Conservation (phyloP, 2,329 filamentous ascomycete species). For the Colletotrichum sp. region DNA sequence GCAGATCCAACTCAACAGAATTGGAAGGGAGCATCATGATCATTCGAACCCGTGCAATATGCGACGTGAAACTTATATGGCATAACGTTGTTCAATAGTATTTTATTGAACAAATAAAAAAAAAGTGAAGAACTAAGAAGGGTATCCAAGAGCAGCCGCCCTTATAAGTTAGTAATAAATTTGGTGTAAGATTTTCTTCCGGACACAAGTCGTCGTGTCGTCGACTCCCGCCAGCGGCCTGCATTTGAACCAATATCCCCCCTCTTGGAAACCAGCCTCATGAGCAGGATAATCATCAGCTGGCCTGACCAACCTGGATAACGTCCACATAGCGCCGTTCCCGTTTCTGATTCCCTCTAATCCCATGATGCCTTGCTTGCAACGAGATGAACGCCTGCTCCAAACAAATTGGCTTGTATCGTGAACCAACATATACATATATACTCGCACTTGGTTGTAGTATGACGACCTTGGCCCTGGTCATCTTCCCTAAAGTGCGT, state of each 20-base stretch:
- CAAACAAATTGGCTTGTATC: background rate
- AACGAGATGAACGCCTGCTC: background rate
- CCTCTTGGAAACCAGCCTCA: conserved; percentile 1
- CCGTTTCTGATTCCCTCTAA: background rate
- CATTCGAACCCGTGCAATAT: background rate
- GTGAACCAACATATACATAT: background rate
- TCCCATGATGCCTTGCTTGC: background rate
- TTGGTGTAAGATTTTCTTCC: conserved; percentile 9
- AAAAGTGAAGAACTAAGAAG: background rate
- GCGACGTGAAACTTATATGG: background rate
- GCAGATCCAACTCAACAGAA: conserved; percentile 17
- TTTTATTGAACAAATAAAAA: background rate
- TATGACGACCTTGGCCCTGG: background rate
- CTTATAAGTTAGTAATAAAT: background rate
- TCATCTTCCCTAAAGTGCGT: conserved; percentile 35
- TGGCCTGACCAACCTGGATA: background rate
- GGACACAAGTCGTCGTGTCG: conserved; percentile 4
- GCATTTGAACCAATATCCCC: background rate
- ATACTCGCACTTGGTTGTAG: background rate
- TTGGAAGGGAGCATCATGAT: background rate
- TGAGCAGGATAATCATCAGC: conserved; percentile 1
- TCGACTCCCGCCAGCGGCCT: background rate
- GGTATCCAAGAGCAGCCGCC: conserved; percentile 17
- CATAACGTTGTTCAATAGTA: background rate
- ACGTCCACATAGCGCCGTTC: background rate